These are phyloP conservation scores for Scytalidium sp. DNA, from an alignment of 2,329 filamentous ascomycete species.

Conservation along the genomic window DNA sequence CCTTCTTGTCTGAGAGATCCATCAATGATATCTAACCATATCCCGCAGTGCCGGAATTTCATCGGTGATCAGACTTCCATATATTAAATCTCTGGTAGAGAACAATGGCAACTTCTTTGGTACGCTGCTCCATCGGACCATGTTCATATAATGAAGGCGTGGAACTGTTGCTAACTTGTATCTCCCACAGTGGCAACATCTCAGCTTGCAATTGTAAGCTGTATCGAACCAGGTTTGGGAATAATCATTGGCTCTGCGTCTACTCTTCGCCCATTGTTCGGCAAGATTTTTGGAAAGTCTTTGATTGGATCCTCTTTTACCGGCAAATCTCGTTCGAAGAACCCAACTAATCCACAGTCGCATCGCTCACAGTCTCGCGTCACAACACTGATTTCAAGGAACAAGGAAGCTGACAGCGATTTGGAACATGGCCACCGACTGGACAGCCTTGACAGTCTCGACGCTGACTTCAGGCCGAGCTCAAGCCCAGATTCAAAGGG, in stretches of 20 bases:
- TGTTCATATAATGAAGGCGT: neutral
- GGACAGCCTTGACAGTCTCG: constrained; percentile 1
- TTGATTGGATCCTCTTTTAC: neutral
- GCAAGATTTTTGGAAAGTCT: constrained; percentile 1
- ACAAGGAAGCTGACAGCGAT: neutral
- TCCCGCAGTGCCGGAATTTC: constrained; percentile 3
- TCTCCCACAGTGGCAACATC: neutral
- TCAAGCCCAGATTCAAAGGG: neutral
- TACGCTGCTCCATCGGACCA: neutral
- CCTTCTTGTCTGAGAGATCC: neutral
- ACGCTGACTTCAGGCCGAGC: neutral
- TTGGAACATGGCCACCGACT: constrained; percentile 1
- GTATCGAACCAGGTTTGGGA: constrained; percentile 3
- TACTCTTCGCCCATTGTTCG: constrained; percentile 4
- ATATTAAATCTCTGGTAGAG: neutral
- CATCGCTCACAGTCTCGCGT: neutral
- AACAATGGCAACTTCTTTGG: constrained; percentile 4
- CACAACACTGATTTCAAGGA: neutral
- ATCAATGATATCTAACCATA: neutral
- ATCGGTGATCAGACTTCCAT: constrained; percentile 1
- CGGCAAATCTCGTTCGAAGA: neutral
- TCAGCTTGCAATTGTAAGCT: constrained; percentile 1
- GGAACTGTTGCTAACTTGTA: neutral
- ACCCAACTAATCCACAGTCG: neutral
- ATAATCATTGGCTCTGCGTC: constrained; percentile 6